Percentiles rank a stretch among this genome's conserved stretches.
phyloP scores from a whole-genome alignment of 1,139 yeast genomes.

The Oligophagozyma castellii region DNA sequence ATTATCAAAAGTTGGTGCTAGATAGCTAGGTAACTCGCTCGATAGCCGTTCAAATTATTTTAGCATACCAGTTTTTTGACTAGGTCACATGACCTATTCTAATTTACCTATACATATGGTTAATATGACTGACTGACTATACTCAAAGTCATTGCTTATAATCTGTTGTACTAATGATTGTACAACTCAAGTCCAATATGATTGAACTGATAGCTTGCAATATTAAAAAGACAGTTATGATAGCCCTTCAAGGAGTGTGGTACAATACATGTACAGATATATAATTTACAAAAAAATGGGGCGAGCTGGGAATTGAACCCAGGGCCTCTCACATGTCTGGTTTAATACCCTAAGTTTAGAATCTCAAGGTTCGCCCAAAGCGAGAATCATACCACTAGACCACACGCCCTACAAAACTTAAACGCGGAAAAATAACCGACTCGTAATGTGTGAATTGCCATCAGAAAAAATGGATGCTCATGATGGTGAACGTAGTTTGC shows the following conservation, averaged over 20 bases:
- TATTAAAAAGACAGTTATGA: background rate
- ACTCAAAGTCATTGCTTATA: background rate
- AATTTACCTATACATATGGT: no score
- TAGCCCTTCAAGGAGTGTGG: no score
- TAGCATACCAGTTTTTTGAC: no score
- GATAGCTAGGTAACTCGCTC: no score
- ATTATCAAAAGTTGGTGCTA: no score
- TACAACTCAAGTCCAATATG: background rate
- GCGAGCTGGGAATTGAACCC: slow-evolving; percentile 6
- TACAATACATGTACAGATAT: background rate
- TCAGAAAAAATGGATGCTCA: background rate
- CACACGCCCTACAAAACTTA: slow-evolving; percentile 3
- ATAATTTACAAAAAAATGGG: slow-evolving; percentile 1
- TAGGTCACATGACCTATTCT: no score
- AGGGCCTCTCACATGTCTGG: slow-evolving; percentile 6
- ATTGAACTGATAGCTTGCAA: background rate
- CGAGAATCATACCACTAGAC: slow-evolving; percentile 6
- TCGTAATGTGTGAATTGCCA: background rate
- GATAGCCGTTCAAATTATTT: no score
- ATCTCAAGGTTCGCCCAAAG: slow-evolving; percentile 4
- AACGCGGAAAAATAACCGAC: background rate
- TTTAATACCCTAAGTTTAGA: slow-evolving; percentile 1
- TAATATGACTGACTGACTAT: no score
- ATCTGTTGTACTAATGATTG: background rate
- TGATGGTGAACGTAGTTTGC: background rate